A percentile compares a stretch with the other conserved stretches of the same genome.
phyloP scores from a whole-genome alignment of 2,329 filamentous ascomycete genomes.

The Cladophialophora chaetospira region DNA sequence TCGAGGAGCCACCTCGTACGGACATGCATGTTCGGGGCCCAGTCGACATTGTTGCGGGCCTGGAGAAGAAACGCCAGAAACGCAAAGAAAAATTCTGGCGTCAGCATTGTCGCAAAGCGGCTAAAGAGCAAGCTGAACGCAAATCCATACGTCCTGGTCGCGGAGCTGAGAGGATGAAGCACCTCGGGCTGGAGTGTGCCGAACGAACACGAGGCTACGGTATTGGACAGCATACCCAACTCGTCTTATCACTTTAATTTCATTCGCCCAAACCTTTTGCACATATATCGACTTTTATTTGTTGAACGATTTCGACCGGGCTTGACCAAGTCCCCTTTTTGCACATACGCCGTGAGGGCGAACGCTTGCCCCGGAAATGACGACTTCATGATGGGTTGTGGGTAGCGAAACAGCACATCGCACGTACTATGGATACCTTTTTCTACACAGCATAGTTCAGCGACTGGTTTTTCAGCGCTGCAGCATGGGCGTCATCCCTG shows the following conservation, averaged over 20 bases:
- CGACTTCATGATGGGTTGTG: conserved; percentile 20
- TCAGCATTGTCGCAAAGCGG: conserved; percentile 82
- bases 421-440: conserved; percentile 4
- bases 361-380: conserved; percentile 14
- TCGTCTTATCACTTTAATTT: conserved; percentile 70
- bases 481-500: conserved; percentile 17
- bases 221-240: conserved; percentile 54
- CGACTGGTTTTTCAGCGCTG: conserved; percentile 9
- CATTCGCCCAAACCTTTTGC: conserved; percentile 7
- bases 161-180: conserved; percentile 89
- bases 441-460: conserved; percentile 3
- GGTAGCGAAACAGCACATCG: conserved; percentile 8
- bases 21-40: conserved; percentile 80
- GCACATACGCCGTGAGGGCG: conserved; percentile 11
- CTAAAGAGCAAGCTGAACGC: conserved; percentile 66
- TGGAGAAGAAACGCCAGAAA: conserved; percentile 90
- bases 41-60: conserved; percentile 94
- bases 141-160: conserved; percentile 78
- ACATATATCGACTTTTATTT: conserved; percentile 21
- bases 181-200: conserved; percentile 85
- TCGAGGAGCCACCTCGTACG: conserved; percentile 35
- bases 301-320: conserved; percentile 17
- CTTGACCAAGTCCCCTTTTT: conserved; percentile 7
- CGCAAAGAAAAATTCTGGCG: conserved; percentile 90
- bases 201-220: conserved; percentile 74